A percentile compares a stretch with the other conserved stretches of the same genome.
Evolutionary conservation across 2,329 filamentous ascomycete genomes (phyloP).

Genomic region (Aureobasidium pullulans): DNA sequence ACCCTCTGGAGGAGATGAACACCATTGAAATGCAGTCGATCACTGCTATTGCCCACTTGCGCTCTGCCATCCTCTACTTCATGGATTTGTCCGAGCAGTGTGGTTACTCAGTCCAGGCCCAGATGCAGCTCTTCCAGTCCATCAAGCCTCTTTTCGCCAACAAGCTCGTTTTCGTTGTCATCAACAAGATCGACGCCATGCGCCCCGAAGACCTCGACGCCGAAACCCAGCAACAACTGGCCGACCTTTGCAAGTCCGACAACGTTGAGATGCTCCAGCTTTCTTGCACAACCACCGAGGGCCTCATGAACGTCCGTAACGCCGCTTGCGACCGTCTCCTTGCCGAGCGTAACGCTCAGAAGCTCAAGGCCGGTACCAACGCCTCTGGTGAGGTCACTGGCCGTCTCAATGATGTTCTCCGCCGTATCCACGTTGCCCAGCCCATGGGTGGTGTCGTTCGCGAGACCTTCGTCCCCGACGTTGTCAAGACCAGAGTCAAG

Average conservation of each 20-base stretch:
- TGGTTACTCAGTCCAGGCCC: slow-evolving; percentile 84
- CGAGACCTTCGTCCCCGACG: slow-evolving; percentile 84
- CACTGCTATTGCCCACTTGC: slow-evolving; percentile 91
- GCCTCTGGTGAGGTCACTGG: slow-evolving; percentile 67
- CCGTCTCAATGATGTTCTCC: slow-evolving; percentile 81
- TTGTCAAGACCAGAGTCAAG: slow-evolving; percentile 70
- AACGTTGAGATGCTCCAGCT: slow-evolving; percentile 90
- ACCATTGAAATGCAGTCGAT: slow-evolving; percentile 99
- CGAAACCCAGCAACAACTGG: slow-evolving; percentile 68
- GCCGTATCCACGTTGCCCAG: slow-evolving; percentile 93
- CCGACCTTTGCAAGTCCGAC: slow-evolving; percentile 72
- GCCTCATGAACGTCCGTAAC: slow-evolving; percentile 91
- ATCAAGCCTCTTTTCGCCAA: slow-evolving; percentile 96
- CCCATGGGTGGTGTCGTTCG: slow-evolving; percentile 73
- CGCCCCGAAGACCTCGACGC: slow-evolving; percentile 78
- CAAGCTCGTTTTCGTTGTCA: slow-evolving; percentile 91
- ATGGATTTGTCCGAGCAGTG: slow-evolving; percentile 98
- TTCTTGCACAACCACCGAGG: slow-evolving; percentile 91
- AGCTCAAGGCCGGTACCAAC: slow-evolving; percentile 83
- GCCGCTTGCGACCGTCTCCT: slow-evolving; percentile 87
- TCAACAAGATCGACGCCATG: slow-evolving; percentile 97
- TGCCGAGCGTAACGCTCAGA: slow-evolving; percentile 87
- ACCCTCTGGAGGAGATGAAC: slow-evolving; percentile 98
- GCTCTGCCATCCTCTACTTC: slow-evolving; percentile 93
- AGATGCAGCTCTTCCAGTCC: slow-evolving; percentile 91